Evolutionary conservation across 306 rosid species (phyloP).

Genomic region (Heteromeles arbutifolia): DNA sequence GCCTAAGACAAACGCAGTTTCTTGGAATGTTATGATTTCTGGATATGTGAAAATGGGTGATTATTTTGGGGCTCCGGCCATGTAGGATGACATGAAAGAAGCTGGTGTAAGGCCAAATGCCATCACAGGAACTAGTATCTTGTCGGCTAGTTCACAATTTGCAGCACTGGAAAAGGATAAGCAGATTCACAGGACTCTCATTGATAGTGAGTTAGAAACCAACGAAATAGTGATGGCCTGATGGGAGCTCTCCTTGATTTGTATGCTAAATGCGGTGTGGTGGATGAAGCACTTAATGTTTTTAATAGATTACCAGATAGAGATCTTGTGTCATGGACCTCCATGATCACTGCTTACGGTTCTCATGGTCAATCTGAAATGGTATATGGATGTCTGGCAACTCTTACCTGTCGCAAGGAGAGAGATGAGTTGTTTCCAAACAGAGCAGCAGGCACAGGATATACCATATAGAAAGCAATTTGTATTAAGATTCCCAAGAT

Average conservation of each 20-base stretch:
- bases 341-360: slow-evolving; percentile 77
- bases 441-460: not conserved
- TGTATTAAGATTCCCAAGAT: not conserved
- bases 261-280: slow-evolving; percentile 84
- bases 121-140: slow-evolving; percentile 53
- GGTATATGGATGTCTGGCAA: slow-evolving; percentile 44
- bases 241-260: slow-evolving; percentile 81
- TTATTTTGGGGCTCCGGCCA: slow-evolving; percentile 48
- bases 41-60: slow-evolving; percentile 54
- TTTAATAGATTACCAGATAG: slow-evolving; percentile 56
- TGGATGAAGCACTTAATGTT: slow-evolving; percentile 57
- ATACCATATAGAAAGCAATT: not conserved
- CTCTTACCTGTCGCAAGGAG: slow-evolving; percentile 57
- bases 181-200: slow-evolving; percentile 53
- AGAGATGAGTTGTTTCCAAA: slow-evolving; percentile 24
- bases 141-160: slow-evolving; percentile 71
- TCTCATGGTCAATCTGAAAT: slow-evolving; percentile 64
- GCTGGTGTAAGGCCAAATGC: slow-evolving; percentile 52
- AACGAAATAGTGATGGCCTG: slow-evolving; percentile 37
- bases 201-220: slow-evolving; percentile 37
- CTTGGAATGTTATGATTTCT: slow-evolving; percentile 80
- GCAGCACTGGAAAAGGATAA: slow-evolving; percentile 72
- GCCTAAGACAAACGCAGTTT: slow-evolving; percentile 36
- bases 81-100: slow-evolving; percentile 47
- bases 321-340: slow-evolving; percentile 76